These are phyloP conservation scores for Inga oerstediana DNA, from an alignment of 306 rosid species.

Conservation along the genomic window DNA sequence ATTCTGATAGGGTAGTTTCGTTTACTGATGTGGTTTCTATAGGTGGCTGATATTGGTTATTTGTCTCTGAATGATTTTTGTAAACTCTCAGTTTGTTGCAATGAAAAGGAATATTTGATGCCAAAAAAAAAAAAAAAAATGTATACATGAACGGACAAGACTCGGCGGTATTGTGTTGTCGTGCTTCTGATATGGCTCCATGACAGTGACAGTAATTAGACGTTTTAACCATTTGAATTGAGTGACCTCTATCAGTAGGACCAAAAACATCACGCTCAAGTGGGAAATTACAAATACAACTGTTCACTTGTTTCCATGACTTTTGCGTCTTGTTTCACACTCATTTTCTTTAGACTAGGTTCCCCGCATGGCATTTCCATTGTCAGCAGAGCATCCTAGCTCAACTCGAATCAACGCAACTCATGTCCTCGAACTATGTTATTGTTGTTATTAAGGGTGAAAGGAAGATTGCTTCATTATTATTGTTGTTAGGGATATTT, in stretches of 20 bases:
- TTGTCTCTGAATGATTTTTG: too few relatives aligned
- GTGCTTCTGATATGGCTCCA: background rate
- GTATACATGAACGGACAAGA: background rate
- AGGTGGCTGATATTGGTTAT: too few relatives aligned
- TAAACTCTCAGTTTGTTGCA: too few relatives aligned
- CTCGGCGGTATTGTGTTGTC: background rate
- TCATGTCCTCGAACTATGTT: background rate
- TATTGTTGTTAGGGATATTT: background rate
- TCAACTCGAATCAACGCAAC: background rate
- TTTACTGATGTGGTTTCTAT: too few relatives aligned
- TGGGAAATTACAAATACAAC: background rate
- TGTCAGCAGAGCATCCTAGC: background rate
- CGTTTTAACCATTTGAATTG: background rate
- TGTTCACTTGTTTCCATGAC: background rate
- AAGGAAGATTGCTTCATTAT: background rate
- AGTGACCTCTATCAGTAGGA: background rate
- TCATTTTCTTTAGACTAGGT: constrained; percentile 17
- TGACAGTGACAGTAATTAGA: background rate
- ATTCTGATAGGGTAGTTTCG: too few relatives aligned
- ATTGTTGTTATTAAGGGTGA: background rate
- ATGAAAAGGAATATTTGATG: too few relatives aligned
- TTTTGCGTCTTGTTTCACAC: constrained; percentile 18
- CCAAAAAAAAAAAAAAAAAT: too few relatives aligned
- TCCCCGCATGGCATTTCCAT: constrained; percentile 22
- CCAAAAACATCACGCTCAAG: background rate